These are phyloP conservation scores for Neurospora cerealis DNA, from an alignment of 495 filamentous ascomycete species.

Conservation along the genomic window DNA sequence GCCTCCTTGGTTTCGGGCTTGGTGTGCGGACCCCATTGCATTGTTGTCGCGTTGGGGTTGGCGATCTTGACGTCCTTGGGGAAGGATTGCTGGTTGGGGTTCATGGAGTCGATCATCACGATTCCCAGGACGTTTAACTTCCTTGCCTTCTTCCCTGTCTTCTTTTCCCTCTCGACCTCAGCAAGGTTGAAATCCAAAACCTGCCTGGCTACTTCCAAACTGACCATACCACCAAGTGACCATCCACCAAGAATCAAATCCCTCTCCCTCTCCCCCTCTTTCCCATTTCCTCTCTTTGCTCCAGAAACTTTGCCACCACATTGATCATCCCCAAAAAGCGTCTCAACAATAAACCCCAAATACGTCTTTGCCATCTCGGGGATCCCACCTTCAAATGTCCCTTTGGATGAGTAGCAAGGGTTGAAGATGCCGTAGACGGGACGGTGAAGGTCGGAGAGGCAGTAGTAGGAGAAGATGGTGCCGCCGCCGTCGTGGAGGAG, in stretches of 20 bases:
- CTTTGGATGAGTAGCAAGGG: constrained; percentile 19
- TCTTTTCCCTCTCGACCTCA: neutral
- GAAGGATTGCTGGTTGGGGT: constrained; percentile 7
- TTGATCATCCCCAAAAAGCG: constrained; percentile 10
- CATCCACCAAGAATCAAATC: constrained; percentile 26
- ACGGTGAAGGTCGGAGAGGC: constrained; percentile 22
- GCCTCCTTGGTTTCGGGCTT: constrained; percentile 25
- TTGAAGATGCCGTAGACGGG: constrained; percentile 29
- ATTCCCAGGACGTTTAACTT: constrained; percentile 26
- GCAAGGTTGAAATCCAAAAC: constrained; percentile 12
- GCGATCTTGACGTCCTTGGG: neutral
- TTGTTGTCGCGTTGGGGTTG: neutral
- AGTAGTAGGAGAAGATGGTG: constrained; percentile 30
- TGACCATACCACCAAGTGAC: constrained; percentile 34
- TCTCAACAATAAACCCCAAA: constrained; percentile 16
- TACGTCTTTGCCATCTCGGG: constrained; percentile 27
- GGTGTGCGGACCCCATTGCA: constrained; percentile 23
- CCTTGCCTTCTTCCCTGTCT: constrained; percentile 1
- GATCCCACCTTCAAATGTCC: constrained; percentile 23
- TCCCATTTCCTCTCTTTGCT: too few relatives aligned
- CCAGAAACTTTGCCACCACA: too few relatives aligned
- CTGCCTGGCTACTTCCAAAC: constrained; percentile 27
- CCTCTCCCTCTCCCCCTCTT: neutral
- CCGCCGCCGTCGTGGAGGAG: constrained; percentile 37
- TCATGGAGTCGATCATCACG: constrained; percentile 36